Evolutionary conservation across 1,139 yeast genomes (phyloP), one percentile per base, ranked within the genome.

Genomic region (Hansenula lynferdii): DNA sequence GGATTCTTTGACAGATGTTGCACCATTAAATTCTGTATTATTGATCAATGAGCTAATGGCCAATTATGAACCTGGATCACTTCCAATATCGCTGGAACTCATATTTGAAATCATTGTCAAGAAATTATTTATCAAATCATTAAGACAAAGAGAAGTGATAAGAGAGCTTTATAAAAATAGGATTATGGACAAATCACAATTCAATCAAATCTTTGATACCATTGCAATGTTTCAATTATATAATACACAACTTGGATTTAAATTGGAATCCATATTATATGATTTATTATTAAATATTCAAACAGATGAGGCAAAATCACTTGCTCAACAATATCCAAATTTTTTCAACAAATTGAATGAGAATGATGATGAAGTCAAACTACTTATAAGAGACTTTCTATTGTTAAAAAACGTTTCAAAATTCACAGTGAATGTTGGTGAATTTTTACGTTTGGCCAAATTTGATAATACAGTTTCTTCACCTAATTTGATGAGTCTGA

Each of bases 51-150:
- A 38, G 10, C 12, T 42, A 8, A 26, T 25, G 7, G 38, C 36
- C 2, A 44, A 39, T 22, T 37, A 37, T 16, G 26, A 35, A 10
- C 14, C 20, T 9, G 34, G 38, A 9, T 19, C 22, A 5, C n/a
- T 31, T 9, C 28, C 31, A 15, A 34, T 51, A 2, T 30, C 48
- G 2, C 14, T 36, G 17, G 32, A 29, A 1, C 23, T 45, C 29
- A 28, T 50, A 16, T 30, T 47, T 12, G 42, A 44, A 31, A 32
- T 53, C 10, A 32, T 39, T 8, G 34, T 49, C 3, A 41, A 32
- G 6, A 51, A 51, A 24, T 26, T 47, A 3, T 30, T 53, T 10
- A 36, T 47, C 6, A 53, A 47, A 38, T 43, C 50, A 5, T 15
- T 33, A 3, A 50, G 43, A 21, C 54, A 53, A 25, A 47, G 40